Base-by-base conservation (phyloP, 2,329 filamentous ascomycete species). In the Fusarium hainanense region DNA sequence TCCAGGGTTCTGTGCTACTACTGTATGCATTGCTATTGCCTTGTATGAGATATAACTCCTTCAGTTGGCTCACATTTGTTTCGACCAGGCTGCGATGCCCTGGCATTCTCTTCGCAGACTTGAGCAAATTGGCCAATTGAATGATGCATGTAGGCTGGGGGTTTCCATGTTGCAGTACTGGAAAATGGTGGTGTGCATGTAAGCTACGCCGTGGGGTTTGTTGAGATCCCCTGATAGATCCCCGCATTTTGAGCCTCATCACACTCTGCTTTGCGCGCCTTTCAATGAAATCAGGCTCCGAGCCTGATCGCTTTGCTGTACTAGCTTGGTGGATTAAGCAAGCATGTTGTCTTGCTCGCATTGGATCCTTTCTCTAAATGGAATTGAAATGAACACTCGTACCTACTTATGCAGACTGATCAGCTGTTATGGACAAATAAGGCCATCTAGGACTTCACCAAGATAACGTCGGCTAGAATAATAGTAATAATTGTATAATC, bases 401-500 rank as follows among this genome's bases (percentile, higher is more conserved):
- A 12, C 34, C 34, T 37, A 37, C 18, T 37, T 12, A n/a, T 37
- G 34, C 34, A n/a, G 34, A 12, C 34, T 37, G 34, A 37, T 37
- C 34, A n/a, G 18, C 34, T n/a, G 34, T 37, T 37, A 37, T 37
- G 18, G 34, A 27, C 32, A 18, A 27, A 41, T 16, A 30, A 40
- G 13, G 18, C 16, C 14, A 40, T 18, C 7, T 7, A 7, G 11
- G 9, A 27, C 23, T 40, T 37, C 20, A 40, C 13, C 27, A 21
- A 20, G 16, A 40, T 43, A 25, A 42, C 8, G 23, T 23, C 21
- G 10, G 23, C 23, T 58, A 27, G n/a, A 30, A 46, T 42, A 51
- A 20, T 61, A 57, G 52, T 49, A 56, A 47, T 57, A 65, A 25
- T 64, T 68, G 65, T 65, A 68, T 61, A 51, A 54, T 68, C 63